Evolutionary conservation across 2,329 filamentous ascomycete genomes (phyloP), one percentile per base, ranked within the genome.

Genomic region (Amylocarpus encephaloides): DNA sequence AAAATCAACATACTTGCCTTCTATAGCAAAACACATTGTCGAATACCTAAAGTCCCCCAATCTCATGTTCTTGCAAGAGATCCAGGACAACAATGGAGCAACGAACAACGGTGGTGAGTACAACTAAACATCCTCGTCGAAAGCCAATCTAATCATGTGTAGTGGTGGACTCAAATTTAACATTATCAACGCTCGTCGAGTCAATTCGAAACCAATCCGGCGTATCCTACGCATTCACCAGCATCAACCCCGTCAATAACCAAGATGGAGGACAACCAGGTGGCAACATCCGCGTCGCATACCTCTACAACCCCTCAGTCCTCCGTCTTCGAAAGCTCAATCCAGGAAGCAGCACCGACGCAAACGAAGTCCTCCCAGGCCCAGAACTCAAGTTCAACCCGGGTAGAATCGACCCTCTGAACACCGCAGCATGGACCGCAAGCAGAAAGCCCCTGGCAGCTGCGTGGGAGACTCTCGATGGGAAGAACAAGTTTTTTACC

Each of bases 231-330:
- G 68, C 71, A 36, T 87, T 76, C 61, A 70, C 75, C 26, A 76
- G 81, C 55, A 74, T 88, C 49, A 72, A 70, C 39, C 83, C 84
- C 1, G 67, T 75, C 32, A 70, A 86, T 63, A 72, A 77, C 65
- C 59, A 74, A 54, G 82, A 87, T 56, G 85, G 85, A 51, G 85
- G 85, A 32, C 69, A 78, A 53, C 79, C 82, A 1, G 84, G 85
- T 12, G 83, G 83, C 34, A 88, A 88, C 70, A 88, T 88, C 66
- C 83, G 84, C 40, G 71, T 73, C 42, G 83, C 82, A 0, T 88
- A 86, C 67, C 72, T 88, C 10, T 88, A 86, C 74, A 78, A 82
- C 35, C 72, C 82, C 0, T 71, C 74, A 15, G 65, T 78, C 3
- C 63, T 88, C 40, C 71, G 73, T 43, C 76, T 87, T n/a, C 74